Evolutionary conservation across 352 stramenopile species (phyloP).

Genomic region (Pythium apleroticum): DNA sequence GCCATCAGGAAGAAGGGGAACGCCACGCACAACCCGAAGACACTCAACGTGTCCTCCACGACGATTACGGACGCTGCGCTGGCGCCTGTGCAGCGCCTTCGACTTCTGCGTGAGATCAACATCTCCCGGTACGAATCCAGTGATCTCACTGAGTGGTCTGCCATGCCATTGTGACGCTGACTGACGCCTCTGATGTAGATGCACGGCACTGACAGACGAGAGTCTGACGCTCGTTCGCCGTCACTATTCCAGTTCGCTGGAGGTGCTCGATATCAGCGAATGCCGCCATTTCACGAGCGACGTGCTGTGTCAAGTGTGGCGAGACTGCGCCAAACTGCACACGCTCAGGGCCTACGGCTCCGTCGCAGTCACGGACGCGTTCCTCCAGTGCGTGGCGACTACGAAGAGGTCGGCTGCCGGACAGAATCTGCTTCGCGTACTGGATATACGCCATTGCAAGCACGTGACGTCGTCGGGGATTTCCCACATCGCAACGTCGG

Average conservation of each 20-base stretch:
- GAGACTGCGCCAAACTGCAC: conserved; percentile 53
- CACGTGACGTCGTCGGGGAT: conserved; percentile 63
- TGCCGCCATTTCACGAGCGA: conserved; percentile 58
- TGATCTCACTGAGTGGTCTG: no score
- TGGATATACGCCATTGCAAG: conserved; percentile 67
- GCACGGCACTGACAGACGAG: conserved; percentile 53
- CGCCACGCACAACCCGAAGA: background rate
- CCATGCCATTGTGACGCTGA: no score
- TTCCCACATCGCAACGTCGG: conserved; percentile 45
- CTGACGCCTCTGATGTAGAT: conserved; percentile 24
- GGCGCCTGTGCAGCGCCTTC: conserved; percentile 23
- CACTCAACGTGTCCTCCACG: conserved; percentile 18
- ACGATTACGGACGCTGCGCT: conserved; percentile 27
- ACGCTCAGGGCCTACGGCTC: conserved; percentile 44
- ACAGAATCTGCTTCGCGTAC: conserved; percentile 23
- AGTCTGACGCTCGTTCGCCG: conserved; percentile 45
- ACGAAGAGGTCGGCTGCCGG: conserved; percentile 37
- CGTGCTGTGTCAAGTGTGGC: conserved; percentile 54
- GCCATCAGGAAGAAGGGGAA: conserved; percentile 8
- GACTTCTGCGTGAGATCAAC: conserved; percentile 24
- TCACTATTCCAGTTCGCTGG: conserved; percentile 38
- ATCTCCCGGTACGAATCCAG: conserved; percentile 33
- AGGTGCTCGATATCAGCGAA: conserved; percentile 54
- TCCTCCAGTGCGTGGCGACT: conserved; percentile 55
- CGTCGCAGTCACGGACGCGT: conserved; percentile 46